Percentiles rank a stretch among this genome's conserved stretches.
Conservation (phyloP, 2,329 filamentous ascomycete genomes). For the Cytospora paraplurivora region DNA sequence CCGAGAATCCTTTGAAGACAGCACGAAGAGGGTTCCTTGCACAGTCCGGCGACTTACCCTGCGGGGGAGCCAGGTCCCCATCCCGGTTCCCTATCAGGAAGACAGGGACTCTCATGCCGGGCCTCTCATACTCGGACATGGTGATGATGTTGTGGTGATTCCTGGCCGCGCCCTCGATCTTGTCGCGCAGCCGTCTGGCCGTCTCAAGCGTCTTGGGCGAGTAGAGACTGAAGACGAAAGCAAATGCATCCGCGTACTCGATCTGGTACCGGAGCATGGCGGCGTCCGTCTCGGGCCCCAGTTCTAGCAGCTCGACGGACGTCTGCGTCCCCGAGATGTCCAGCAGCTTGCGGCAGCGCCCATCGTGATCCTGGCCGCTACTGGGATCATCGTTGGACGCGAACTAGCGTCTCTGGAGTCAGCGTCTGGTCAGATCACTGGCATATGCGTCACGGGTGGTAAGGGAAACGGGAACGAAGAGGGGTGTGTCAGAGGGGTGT, state of each 20-base stretch:
- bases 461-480: background rate
- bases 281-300: conserved; percentile 26
- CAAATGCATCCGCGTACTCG: conserved; percentile 29
- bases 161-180: conserved; percentile 24
- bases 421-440: conserved; percentile 4
- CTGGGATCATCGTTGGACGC: conserved; percentile 24
- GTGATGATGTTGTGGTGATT: conserved; percentile 30
- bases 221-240: conserved; percentile 29
- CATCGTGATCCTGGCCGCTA: conserved; percentile 21
- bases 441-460: background rate
- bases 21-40: too few relatives aligned
- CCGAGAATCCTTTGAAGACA: background rate
- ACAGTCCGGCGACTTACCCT: conserved; percentile 19
- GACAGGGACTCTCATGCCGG: conserved; percentile 26
- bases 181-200: conserved; percentile 26
- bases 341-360: conserved; percentile 28
- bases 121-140: conserved; percentile 27
- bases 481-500: background rate
- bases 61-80: conserved; percentile 27
- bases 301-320: conserved; percentile 27
- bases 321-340: conserved; percentile 27
- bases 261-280: conserved; percentile 29
- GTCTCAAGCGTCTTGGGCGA: conserved; percentile 27
- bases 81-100: conserved; percentile 29
- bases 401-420: conserved; percentile 20